These are phyloP conservation scores for Penicillium ochrochloron DNA, from an alignment of 495 filamentous ascomycete genomes.

Conservation along the genomic window DNA sequence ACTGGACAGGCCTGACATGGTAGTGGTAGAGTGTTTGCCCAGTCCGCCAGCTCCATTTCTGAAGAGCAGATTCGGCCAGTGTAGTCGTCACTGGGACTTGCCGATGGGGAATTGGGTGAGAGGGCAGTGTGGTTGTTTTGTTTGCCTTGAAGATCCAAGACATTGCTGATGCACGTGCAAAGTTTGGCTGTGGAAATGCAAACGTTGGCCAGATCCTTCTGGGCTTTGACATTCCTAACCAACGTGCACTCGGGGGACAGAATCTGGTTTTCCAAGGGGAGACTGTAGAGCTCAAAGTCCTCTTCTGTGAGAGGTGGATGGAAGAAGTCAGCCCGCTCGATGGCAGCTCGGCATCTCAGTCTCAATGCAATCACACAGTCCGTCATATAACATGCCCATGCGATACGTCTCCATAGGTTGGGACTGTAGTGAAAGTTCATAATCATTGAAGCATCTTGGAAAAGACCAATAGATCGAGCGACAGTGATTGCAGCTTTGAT, in stretches of 20 bases:
- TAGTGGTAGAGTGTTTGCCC: slow-evolving; percentile 22
- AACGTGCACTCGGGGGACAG: not conserved
- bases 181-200: slow-evolving; percentile 24
- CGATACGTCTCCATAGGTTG: slow-evolving; percentile 24
- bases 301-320: slow-evolving; percentile 19
- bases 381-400: slow-evolving; percentile 30
- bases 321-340: slow-evolving; percentile 15
- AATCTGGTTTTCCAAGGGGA: not conserved
- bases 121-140: slow-evolving; percentile 1
- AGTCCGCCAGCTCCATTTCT: slow-evolving; percentile 22
- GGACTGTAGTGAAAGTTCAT: slow-evolving; percentile 10
- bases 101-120: slow-evolving; percentile 5
- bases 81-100: slow-evolving; percentile 7
- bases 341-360: slow-evolving; percentile 21
- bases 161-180: slow-evolving; percentile 22
- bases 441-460: slow-evolving; percentile 12
- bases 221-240: slow-evolving; percentile 7
- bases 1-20: slow-evolving; percentile 14
- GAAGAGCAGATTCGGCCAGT: slow-evolving; percentile 7
- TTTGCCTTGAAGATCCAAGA: slow-evolving; percentile 25
- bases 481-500: slow-evolving; percentile 18
- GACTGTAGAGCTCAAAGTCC: slow-evolving; percentile 19
- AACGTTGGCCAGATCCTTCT: slow-evolving; percentile 18
- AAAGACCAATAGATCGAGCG: slow-evolving; percentile 20
- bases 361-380: slow-evolving; percentile 25